These are phyloP conservation scores for Aphanomyces stellatus DNA, from an alignment of 352 stramenopile species.

Conservation along the genomic window DNA sequence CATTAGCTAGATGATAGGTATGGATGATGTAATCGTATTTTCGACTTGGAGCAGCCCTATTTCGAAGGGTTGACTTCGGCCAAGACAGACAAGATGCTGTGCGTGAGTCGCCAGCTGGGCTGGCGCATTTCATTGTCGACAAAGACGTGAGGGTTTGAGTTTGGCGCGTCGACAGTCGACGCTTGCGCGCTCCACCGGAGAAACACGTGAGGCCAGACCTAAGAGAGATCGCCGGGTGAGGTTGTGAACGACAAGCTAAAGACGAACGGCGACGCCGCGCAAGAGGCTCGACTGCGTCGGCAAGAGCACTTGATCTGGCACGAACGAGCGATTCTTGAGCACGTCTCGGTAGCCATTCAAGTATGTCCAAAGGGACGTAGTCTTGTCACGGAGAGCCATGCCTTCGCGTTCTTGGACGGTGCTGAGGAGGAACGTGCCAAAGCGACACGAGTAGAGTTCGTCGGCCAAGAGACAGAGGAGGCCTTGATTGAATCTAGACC, in stretches of 20 bases:
- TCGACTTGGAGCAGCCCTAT: not conserved
- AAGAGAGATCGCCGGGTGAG: not conserved
- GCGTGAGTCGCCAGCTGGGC: constrained; percentile 52
- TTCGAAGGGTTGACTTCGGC: not conserved
- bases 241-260: not conserved
- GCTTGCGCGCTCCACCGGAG: constrained; percentile 64
- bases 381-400: constrained; percentile 47
- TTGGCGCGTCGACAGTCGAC: constrained; percentile 37
- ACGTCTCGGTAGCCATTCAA: constrained; percentile 64
- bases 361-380: constrained; percentile 72
- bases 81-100: constrained; percentile 17
- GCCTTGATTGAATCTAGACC: constrained; percentile 87
- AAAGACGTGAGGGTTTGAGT: constrained; percentile 37
- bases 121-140: constrained; percentile 44
- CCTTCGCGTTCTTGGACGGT: constrained; percentile 79
- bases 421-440: constrained; percentile 97
- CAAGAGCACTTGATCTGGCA: constrained; percentile 41
- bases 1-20: not conserved
- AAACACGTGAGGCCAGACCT: constrained; percentile 62
- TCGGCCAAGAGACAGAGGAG: constrained; percentile 91
- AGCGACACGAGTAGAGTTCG: constrained; percentile 95
- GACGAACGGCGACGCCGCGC: constrained; percentile 33
- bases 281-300: constrained; percentile 49
- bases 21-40: not conserved
- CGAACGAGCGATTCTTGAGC: constrained; percentile 47